Conservation (phyloP, 2,329 filamentous ascomycete genomes). For the Colletotrichum sp. region DNA sequence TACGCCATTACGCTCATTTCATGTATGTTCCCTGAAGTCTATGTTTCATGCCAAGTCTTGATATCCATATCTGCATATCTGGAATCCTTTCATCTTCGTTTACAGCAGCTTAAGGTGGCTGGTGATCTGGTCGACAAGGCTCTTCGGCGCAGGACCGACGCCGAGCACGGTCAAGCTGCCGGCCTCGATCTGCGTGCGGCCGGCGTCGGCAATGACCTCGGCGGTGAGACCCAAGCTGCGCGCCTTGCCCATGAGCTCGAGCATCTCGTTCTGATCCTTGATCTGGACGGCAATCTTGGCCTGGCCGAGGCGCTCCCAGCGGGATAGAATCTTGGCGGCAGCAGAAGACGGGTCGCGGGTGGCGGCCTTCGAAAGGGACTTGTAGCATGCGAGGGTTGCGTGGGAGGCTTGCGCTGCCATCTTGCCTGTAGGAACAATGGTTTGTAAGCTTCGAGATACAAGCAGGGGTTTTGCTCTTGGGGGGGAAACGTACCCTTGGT, state of each 20-base stretch:
- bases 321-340: slow-evolving; percentile 69
- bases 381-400: slow-evolving; percentile 98
- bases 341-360: slow-evolving; percentile 55
- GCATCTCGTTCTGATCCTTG: slow-evolving; percentile 83
- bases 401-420: slow-evolving; percentile 95
- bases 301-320: slow-evolving; percentile 88
- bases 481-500: slow-evolving; percentile 74
- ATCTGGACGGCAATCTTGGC: slow-evolving; percentile 92
- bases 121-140: slow-evolving; percentile 85
- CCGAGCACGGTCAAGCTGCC: slow-evolving; percentile 93
- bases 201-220: slow-evolving; percentile 93
- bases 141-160: slow-evolving; percentile 81
- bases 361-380: slow-evolving; percentile 69
- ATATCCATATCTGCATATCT: too few species aligned
- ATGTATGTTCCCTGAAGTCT: slow-evolving; percentile 7
- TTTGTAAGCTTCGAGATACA: background rate
- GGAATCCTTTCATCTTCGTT: slow-evolving; percentile 21
- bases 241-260: slow-evolving; percentile 77
- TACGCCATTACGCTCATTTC: slow-evolving; percentile 12
- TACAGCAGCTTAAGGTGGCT: slow-evolving; percentile 84
- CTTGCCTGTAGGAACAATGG: slow-evolving; percentile 68
- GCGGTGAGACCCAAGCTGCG: slow-evolving; percentile 85
- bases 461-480: background rate
- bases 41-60: background rate
- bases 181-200: slow-evolving; percentile 92